A percentile compares a stretch with the other conserved stretches of the same genome.
These are phyloP conservation scores for Thermomyces lanuginosus DNA, from an alignment of 2,329 filamentous ascomycete species.

Conservation along the genomic window DNA sequence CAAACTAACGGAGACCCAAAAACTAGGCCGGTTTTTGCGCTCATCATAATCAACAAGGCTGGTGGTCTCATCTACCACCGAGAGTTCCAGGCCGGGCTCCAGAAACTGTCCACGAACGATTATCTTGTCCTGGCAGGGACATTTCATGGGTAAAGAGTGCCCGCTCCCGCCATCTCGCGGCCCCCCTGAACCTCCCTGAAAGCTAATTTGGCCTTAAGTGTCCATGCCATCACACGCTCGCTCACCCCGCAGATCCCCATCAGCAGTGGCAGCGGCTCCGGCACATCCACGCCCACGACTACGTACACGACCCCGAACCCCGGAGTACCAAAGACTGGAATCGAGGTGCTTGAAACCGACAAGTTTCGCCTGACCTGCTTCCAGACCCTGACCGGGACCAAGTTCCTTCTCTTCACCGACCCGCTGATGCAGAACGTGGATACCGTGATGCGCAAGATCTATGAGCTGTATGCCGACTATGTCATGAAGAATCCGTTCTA, in stretches of 20 bases:
- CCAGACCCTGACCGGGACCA: constrained; percentile 82
- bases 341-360: constrained; percentile 85
- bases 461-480: constrained; percentile 89
- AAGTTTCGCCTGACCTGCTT: constrained; percentile 95
- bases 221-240: constrained; percentile 47
- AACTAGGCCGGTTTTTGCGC: constrained; percentile 86
- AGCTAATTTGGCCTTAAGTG: constrained; percentile 21
- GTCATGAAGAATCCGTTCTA: constrained; percentile 99
- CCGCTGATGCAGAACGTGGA: constrained; percentile 73
- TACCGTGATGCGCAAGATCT: constrained; percentile 64
- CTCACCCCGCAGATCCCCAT: constrained; percentile 31
- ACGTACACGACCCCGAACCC: constrained; percentile 17
- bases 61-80: constrained; percentile 93
- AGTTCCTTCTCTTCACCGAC: constrained; percentile 92
- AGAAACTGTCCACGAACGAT: constrained; percentile 85
- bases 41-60: constrained; percentile 98
- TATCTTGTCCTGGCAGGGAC: constrained; percentile 93
- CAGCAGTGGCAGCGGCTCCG: constrained; percentile 16
- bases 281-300: constrained; percentile 13
- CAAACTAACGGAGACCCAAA: no score
- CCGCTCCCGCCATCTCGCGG: neutral
- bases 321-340: constrained; percentile 38
- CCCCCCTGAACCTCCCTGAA: constrained; percentile 2
- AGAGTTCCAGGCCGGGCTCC: constrained; percentile 73
- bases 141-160: constrained; percentile 61